phyloP scores from a whole-genome alignment of 208 protist species.

The Trypanosoma conorhini region DNA sequence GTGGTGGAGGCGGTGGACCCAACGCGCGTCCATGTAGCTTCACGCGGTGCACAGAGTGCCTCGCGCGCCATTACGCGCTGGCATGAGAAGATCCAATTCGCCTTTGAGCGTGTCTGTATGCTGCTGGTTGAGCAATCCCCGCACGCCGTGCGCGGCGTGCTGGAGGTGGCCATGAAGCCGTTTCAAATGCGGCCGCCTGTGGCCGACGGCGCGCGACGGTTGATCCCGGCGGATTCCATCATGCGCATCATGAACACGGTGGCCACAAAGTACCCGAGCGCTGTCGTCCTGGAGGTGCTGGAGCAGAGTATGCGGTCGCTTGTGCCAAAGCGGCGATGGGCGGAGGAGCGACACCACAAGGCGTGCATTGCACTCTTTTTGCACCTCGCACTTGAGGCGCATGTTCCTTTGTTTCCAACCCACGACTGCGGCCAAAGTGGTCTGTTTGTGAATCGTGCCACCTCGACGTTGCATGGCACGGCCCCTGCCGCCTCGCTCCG shows the following conservation, averaged over 20 bases:
- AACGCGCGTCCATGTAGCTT: conserved; percentile 3
- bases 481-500: neutral
- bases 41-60: neutral
- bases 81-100: conserved; percentile 63
- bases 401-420: conserved; percentile 51
- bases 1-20: conserved; percentile 52
- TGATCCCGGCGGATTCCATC: conserved; percentile 67
- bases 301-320: conserved; percentile 58
- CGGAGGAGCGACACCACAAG: conserved; percentile 60
- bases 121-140: conserved; percentile 60
- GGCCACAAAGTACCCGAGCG: conserved; percentile 42
- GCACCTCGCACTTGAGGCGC: conserved; percentile 70
- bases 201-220: conserved; percentile 46
- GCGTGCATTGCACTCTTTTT: conserved; percentile 69
- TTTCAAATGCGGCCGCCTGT: conserved; percentile 64
- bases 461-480: neutral
- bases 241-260: conserved; percentile 72
- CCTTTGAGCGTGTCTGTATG: conserved; percentile 75
- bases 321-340: conserved; percentile 68
- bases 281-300: conserved; percentile 59
- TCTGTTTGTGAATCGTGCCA: conserved; percentile 34
- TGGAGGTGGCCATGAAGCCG: conserved; percentile 72
- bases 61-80: conserved; percentile 51
- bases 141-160: conserved; percentile 64
- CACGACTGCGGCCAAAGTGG: conserved; percentile 18